Evolutionary conservation across 305 asterid species (phyloP).

Genomic region (Fraxinus floribunda): DNA sequence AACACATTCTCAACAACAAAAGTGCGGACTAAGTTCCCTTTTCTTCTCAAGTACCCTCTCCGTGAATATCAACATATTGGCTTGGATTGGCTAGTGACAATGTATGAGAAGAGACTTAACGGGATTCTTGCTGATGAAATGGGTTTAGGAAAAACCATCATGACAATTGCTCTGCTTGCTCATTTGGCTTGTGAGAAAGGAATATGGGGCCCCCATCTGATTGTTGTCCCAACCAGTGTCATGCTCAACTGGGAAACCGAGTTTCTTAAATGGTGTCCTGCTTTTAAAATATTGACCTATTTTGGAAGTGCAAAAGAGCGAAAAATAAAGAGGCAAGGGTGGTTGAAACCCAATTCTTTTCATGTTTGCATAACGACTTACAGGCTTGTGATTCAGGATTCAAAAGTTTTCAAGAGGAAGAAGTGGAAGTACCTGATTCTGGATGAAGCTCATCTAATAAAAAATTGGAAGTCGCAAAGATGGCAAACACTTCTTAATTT

Average conservation of each 20-base stretch:
- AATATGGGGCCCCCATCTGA: constrained; percentile 99
- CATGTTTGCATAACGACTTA: constrained; percentile 97
- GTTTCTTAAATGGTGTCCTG: constrained; percentile 99
- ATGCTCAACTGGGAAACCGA: constrained; percentile 99
- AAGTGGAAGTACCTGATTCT: constrained; percentile 97
- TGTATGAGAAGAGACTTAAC: constrained; percentile 98
- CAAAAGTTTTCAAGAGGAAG: constrained; percentile 96
- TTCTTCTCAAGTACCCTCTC: constrained; percentile 90
- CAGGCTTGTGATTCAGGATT: constrained; percentile 96
- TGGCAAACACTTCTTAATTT: constrained; percentile 99
- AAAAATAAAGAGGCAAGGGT: constrained; percentile 90
- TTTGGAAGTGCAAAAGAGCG: constrained; percentile 99
- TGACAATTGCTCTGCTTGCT: constrained; percentile 98
- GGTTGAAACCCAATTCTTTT: constrained; percentile 94
- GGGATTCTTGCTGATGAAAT: constrained; percentile 99
- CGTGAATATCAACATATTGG: constrained; percentile 99
- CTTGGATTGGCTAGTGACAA: constrained; percentile 98
- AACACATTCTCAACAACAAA: constrained; percentile 92
- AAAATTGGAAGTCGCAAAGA: constrained; percentile 99
- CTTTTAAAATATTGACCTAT: constrained; percentile 96
- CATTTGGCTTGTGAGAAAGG: constrained; percentile 97
- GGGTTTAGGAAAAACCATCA: constrained; percentile 99
- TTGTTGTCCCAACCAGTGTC: constrained; percentile 99
- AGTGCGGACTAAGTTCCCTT: constrained; percentile 96
- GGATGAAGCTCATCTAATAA: constrained; percentile 98